Percentiles rank a stretch among this genome's conserved stretches.
Conservation (phyloP, 2,329 filamentous ascomycete genomes). For the Cercospora citrullina region DNA sequence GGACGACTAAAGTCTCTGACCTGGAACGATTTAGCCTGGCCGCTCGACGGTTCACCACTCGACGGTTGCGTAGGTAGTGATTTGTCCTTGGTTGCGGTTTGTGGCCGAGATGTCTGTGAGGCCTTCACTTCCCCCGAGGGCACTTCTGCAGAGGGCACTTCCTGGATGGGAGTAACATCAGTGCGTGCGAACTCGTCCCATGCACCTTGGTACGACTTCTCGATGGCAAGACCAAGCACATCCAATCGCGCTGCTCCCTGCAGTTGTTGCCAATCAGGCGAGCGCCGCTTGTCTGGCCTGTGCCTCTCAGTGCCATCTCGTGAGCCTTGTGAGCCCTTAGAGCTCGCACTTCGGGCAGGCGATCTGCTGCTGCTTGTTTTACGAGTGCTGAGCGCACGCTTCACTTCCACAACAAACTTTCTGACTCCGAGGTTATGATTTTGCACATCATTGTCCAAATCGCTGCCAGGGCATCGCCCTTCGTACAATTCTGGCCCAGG, state of each 20-base stretch:
- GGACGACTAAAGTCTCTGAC: constrained; percentile 25
- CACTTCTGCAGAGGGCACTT: constrained; percentile 9
- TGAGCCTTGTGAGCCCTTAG: constrained; percentile 45
- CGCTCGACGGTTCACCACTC: not conserved
- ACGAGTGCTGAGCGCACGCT: constrained; percentile 70
- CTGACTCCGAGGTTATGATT: constrained; percentile 69
- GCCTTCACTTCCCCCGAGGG: not conserved
- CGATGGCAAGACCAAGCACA: constrained; percentile 60
- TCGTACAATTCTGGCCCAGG: constrained; percentile 39
- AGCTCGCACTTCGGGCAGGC: constrained; percentile 26
- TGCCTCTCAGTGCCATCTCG: constrained; percentile 11
- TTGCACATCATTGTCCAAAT: constrained; percentile 20
- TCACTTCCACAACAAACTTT: constrained; percentile 81
- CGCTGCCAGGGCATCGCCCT: constrained; percentile 16
- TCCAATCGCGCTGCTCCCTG: constrained; percentile 51
- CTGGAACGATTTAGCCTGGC: constrained; percentile 18
- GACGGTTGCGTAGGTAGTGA: constrained; percentile 4
- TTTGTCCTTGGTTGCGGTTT: constrained; percentile 19
- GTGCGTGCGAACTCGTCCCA: constrained; percentile 19
- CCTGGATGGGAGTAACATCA: constrained; percentile 10
- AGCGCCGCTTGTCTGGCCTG: constrained; percentile 17
- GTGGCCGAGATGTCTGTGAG: constrained; percentile 19
- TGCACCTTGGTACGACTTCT: constrained; percentile 33
- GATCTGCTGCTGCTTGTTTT: constrained; percentile 25
- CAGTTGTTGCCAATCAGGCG: constrained; percentile 33